These are phyloP conservation scores for Cercospora sp. DNA, from an alignment of 2,329 filamentous ascomycete genomes.

Conservation along the genomic window DNA sequence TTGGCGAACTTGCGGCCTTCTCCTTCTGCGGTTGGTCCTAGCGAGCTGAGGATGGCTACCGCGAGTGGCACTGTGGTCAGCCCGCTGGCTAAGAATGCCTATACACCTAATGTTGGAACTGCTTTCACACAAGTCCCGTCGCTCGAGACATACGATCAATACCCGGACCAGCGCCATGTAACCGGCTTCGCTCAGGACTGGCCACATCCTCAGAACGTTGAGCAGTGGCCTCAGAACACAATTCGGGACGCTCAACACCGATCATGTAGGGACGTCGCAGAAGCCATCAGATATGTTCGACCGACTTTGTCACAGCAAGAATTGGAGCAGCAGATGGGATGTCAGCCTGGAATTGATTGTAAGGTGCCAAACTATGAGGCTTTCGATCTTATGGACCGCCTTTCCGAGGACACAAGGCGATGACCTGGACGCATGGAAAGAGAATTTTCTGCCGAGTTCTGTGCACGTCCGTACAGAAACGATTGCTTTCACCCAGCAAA, in stretches of 20 bases:
- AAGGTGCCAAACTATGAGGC: conserved; percentile 47
- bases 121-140: neutral
- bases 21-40: neutral
- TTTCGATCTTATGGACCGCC: conserved; percentile 48
- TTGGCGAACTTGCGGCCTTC: neutral
- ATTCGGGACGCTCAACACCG: neutral
- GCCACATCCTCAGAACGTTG: neutral
- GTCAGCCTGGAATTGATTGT: conserved; percentile 42
- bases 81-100: neutral
- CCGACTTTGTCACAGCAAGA: conserved; percentile 39
- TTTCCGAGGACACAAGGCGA: neutral
- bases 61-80: neutral
- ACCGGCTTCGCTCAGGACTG: neutral
- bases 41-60: neutral
- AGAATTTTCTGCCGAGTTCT: neutral
- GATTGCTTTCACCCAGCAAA: neutral
- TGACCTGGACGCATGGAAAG: neutral
- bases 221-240: neutral
- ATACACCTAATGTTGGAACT: neutral
- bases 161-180: neutral
- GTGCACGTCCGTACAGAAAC: neutral
- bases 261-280: conserved; percentile 46
- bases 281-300: conserved; percentile 49
- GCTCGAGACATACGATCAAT: neutral
- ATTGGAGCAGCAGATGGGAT: conserved; percentile 46